A percentile compares a stretch with the other conserved stretches of the same genome.
phyloP scores from a whole-genome alignment of 257 asterid genomes.

The Petrea volubilis region DNA sequence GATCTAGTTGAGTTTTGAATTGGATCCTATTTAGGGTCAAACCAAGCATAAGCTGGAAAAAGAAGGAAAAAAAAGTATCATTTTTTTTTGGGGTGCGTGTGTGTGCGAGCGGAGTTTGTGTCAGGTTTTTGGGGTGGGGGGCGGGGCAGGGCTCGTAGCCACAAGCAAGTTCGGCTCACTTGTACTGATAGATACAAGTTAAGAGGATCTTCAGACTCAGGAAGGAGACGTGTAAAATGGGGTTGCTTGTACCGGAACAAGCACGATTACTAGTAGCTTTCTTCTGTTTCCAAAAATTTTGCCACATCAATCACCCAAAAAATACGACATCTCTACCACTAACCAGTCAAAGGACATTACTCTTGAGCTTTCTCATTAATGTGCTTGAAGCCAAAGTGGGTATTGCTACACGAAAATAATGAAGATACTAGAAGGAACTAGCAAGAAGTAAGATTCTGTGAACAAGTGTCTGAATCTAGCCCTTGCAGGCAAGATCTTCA shows the following conservation, averaged over 20 bases:
- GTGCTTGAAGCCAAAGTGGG: background rate
- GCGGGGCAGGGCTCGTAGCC: too few species aligned
- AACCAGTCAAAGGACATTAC: background rate
- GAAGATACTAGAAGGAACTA: background rate
- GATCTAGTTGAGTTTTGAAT: too few species aligned
- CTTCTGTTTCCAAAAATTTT: background rate
- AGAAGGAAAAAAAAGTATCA: too few species aligned
- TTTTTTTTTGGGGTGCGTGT: too few species aligned
- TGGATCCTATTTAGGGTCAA: too few species aligned
- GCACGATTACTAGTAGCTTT: background rate
- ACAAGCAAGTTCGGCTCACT: background rate
- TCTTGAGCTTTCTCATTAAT: background rate
- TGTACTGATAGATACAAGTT: too few species aligned
- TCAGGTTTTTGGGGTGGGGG: too few species aligned
- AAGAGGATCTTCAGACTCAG: background rate
- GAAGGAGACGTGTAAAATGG: background rate
- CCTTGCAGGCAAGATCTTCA: background rate
- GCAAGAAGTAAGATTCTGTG: background rate
- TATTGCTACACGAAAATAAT: background rate
- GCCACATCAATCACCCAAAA: background rate
- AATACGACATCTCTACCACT: background rate
- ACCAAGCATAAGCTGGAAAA: too few species aligned
- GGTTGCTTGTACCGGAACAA: background rate
- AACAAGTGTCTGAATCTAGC: too few species aligned
- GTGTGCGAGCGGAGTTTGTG: too few species aligned